These are phyloP conservation scores for Cryptosporidium ryanae DNA, from an alignment of 169 alveolate genomes.

Conservation along the genomic window DNA sequence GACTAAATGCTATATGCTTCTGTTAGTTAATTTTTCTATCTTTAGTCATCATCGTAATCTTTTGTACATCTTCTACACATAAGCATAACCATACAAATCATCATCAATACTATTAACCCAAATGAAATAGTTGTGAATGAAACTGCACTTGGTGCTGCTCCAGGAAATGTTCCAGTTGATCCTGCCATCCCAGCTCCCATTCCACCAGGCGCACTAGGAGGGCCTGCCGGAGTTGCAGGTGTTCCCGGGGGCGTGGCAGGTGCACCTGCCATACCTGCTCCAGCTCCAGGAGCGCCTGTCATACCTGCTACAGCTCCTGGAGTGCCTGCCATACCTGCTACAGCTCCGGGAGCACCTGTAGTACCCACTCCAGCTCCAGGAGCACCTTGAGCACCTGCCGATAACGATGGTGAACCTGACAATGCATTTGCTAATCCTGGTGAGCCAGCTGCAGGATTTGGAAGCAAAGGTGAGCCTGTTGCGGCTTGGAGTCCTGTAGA, in stretches of 20 bases:
- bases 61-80: slow-evolving; percentile 69
- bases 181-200: slow-evolving; percentile 7
- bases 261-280: not conserved
- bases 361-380: not conserved
- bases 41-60: slow-evolving; percentile 28
- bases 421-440: not conserved
- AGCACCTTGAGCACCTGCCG: not conserved
- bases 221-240: not conserved
- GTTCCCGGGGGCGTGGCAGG: not conserved
- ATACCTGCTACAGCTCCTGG: slow-evolving; percentile 9
- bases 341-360: slow-evolving; percentile 17
- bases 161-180: not conserved
- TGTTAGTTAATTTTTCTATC: too few species aligned
- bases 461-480: slow-evolving; percentile 60
- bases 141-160: slow-evolving; percentile 42
- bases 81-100: slow-evolving; percentile 73
- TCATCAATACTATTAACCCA: slow-evolving; percentile 35
- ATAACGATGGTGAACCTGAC: not conserved
- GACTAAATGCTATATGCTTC: not conserved
- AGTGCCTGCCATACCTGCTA: slow-evolving; percentile 9
- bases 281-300: slow-evolving; percentile 36
- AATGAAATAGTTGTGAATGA: slow-evolving; percentile 63
- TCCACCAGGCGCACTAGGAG: not conserved
- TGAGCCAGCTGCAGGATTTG: slow-evolving; percentile 35
- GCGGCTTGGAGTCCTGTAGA: slow-evolving; percentile 39